Conservation (phyloP, 108 stramenopile genomes). For the Parietichytrium sp. region DNA sequence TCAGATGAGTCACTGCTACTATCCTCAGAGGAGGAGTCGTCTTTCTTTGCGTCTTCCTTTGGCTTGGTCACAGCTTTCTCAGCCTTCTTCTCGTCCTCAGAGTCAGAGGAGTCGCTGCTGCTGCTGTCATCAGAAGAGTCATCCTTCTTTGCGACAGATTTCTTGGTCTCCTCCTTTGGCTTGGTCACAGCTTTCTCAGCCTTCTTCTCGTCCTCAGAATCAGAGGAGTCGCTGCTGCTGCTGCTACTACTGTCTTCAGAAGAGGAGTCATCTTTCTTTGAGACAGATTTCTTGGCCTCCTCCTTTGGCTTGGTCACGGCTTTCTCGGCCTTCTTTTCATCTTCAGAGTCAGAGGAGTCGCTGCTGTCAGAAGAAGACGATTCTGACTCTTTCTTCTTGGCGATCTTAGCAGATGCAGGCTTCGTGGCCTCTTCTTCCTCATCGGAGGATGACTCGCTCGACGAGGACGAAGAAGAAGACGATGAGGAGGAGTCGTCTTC, state of each 20-base stretch:
- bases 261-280: background rate
- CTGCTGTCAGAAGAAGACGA: slow-evolving; percentile 49
- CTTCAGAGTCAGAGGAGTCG: slow-evolving; percentile 64
- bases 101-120: slow-evolving; percentile 46
- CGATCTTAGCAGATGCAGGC: background rate
- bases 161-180: background rate
- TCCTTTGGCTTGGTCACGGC: background rate
- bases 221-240: slow-evolving; percentile 41
- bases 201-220: slow-evolving; percentile 51
- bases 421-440: slow-evolving; percentile 41
- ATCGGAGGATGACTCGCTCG: background rate
- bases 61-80: background rate
- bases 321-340: slow-evolving; percentile 41
- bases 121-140: background rate
- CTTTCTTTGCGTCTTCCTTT: background rate
- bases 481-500: background rate
- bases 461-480: slow-evolving; percentile 21
- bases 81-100: slow-evolving; percentile 47
- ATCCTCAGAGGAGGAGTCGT: background rate
- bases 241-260: background rate
- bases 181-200: background rate
- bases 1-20: background rate
- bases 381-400: slow-evolving; percentile 19
- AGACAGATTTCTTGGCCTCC: background rate
- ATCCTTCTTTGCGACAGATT: background rate